Evolutionary conservation across 106 monocot species (phyloP).

Genomic region (Dendrobium officinale): DNA sequence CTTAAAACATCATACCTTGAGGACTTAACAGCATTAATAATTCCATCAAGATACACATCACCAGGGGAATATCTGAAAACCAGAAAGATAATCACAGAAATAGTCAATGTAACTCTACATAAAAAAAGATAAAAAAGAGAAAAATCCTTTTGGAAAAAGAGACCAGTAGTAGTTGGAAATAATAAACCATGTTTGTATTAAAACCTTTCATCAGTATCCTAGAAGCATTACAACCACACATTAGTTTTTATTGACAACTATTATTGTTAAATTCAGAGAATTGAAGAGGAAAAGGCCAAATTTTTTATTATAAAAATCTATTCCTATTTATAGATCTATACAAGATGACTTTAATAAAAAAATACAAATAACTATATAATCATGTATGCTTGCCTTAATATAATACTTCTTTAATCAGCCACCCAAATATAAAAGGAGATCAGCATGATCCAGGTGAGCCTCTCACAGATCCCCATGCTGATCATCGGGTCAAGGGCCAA

Average conservation of each 20-base stretch:
- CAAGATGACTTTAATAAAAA: too few species aligned
- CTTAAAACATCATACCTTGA: slow-evolving; percentile 6
- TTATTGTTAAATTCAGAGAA: too few species aligned
- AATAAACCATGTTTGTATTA: not conserved
- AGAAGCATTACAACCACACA: not conserved
- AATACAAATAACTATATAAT: too few species aligned
- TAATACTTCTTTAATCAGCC: too few species aligned
- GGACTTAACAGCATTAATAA: slow-evolving; percentile 1
- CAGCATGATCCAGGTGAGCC: too few species aligned
- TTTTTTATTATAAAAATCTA: too few species aligned
- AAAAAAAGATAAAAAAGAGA: not conserved
- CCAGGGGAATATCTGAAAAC: slow-evolving; percentile 5
- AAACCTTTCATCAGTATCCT: not conserved
- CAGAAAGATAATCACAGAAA: not conserved
- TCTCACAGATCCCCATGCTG: too few species aligned
- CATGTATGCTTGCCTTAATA: too few species aligned
- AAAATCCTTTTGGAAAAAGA: not conserved
- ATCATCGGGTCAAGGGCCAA: too few species aligned
- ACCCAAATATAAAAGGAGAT: too few species aligned
- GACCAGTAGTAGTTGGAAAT: not conserved
- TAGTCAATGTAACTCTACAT: not conserved
- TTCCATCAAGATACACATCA: slow-evolving; percentile 8
- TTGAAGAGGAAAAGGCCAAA: too few species aligned
- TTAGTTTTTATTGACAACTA: not conserved
- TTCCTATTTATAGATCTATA: too few species aligned